phyloP scores from a whole-genome alignment of 208 protist species.

The Trypanosomatidae sp. region DNA sequence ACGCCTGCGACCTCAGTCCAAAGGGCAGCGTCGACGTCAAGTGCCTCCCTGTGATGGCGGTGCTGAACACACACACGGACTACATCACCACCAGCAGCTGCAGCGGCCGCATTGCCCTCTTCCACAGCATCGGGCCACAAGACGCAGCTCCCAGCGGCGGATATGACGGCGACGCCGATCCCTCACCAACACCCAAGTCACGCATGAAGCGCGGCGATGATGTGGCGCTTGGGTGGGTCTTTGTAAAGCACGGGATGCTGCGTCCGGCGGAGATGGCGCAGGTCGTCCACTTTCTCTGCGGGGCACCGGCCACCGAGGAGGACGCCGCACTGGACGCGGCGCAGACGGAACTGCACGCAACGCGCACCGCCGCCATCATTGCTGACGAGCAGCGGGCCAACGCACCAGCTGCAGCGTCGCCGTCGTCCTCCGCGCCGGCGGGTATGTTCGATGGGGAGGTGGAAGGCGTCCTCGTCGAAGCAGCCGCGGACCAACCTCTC shows the following conservation, averaged over 20 bases:
- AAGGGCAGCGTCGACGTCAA: slow-evolving; percentile 76
- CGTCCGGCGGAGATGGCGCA: slow-evolving; percentile 47
- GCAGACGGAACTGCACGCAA: slow-evolving; percentile 19
- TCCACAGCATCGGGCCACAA: slow-evolving; percentile 50
- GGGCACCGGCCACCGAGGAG: slow-evolving; percentile 17
- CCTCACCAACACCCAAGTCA: slow-evolving; percentile 4
- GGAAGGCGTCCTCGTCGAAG: slow-evolving; percentile 46
- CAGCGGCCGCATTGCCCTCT: slow-evolving; percentile 87
- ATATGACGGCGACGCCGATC: too few relatives aligned
- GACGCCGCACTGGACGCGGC: slow-evolving; percentile 26
- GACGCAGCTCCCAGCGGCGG: too few relatives aligned
- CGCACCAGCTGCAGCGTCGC: neutral
- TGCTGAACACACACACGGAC: slow-evolving; percentile 75
- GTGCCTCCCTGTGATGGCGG: slow-evolving; percentile 69
- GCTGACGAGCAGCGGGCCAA: neutral
- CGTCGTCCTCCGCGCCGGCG: neutral
- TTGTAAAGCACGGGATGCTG: slow-evolving; percentile 82
- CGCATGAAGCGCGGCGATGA: slow-evolving; percentile 65
- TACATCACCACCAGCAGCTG: slow-evolving; percentile 91
- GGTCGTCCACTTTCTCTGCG: slow-evolving; percentile 66
- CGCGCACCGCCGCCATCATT: slow-evolving; percentile 11
- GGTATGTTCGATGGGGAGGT: slow-evolving; percentile 47
- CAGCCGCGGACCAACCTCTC: neutral
- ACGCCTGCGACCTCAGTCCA: slow-evolving; percentile 75
- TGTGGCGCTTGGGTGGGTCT: slow-evolving; percentile 76